phyloP scores from a whole-genome alignment of 2,329 filamentous ascomycete genomes.

The Penicillium palitans region DNA sequence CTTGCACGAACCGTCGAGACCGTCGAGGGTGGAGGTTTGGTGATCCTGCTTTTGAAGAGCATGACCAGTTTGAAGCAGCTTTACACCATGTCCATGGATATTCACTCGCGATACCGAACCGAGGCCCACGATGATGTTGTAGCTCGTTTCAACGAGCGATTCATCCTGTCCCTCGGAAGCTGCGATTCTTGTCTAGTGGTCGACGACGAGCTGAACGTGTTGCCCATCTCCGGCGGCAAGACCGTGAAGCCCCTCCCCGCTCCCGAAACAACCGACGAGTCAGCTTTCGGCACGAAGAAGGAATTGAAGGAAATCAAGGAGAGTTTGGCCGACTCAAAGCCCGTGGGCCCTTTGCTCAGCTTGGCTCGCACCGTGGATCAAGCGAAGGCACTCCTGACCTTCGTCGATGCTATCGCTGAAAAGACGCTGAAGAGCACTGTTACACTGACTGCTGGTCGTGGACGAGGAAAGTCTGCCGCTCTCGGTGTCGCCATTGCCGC shows the following conservation, averaged over 20 bases:
- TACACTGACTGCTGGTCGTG: constrained; percentile 86
- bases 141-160: constrained; percentile 95
- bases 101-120: constrained; percentile 92
- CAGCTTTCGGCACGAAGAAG: constrained; percentile 65
- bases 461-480: constrained; percentile 94
- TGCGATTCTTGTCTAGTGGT: constrained; percentile 94
- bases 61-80: constrained; percentile 97
- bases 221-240: constrained; percentile 95
- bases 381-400: constrained; percentile 93
- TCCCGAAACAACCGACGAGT: constrained; percentile 70
- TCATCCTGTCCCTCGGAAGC: constrained; percentile 90
- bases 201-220: constrained; percentile 94
- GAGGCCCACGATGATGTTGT: constrained; percentile 95
- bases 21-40: constrained; percentile 91
- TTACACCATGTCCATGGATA: constrained; percentile 96
- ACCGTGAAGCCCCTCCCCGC: constrained; percentile 80
- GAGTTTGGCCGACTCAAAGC: constrained; percentile 78
- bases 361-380: constrained; percentile 92
- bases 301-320: constrained; percentile 89
- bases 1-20: constrained; percentile 94
- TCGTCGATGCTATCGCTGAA: constrained; percentile 93
- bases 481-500: constrained; percentile 92
- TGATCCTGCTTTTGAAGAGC: constrained; percentile 86
- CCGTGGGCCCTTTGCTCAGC: constrained; percentile 78
- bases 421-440: constrained; percentile 95